phyloP scores from a whole-genome alignment of 768 basidiomycete genomes.

The Kondoa subrosea region DNA sequence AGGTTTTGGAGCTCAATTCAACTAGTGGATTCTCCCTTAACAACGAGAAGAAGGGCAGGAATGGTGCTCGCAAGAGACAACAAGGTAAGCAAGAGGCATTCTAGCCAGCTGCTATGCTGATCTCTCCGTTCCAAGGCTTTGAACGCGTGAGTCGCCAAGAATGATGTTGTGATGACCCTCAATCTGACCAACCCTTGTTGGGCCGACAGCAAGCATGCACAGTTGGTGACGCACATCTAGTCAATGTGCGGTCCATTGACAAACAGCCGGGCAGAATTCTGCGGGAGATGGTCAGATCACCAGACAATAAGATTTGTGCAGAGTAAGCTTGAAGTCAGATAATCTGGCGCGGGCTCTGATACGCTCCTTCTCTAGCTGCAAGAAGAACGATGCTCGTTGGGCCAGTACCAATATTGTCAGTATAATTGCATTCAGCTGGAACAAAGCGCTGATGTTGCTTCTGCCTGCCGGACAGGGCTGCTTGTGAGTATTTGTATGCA shows the following conservation, averaged over 20 bases:
- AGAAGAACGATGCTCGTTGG: constrained; percentile 64
- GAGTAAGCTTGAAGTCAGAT: constrained; percentile 42
- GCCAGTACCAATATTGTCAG: constrained; percentile 71
- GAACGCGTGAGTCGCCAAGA: constrained; percentile 5
- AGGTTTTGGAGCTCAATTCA: too few species aligned
- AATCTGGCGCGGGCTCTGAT: background rate
- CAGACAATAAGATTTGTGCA: constrained; percentile 85
- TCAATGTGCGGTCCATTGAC: background rate
- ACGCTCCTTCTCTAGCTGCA: background rate
- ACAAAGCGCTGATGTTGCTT: background rate
- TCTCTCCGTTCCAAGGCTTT: background rate
- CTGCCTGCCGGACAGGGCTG: constrained; percentile 42
- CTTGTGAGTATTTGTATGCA: constrained; percentile 35
- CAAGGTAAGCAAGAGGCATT: background rate
- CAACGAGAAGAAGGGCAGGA: too few species aligned
- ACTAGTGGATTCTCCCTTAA: too few species aligned
- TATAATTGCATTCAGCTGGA: background rate
- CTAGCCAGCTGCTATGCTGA: background rate
- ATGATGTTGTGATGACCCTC: background rate
- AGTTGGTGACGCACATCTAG: constrained; percentile 10
- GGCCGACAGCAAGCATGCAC: constrained; percentile 11
- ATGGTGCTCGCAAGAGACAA: constrained; percentile 7
- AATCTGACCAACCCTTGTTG: background rate
- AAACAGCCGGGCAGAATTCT: constrained; percentile 39
- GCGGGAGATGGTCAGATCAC: constrained; percentile 67